These are phyloP conservation scores for Schizochytrium sp. DNA, from an alignment of 108 stramenopile genomes.

Conservation along the genomic window DNA sequence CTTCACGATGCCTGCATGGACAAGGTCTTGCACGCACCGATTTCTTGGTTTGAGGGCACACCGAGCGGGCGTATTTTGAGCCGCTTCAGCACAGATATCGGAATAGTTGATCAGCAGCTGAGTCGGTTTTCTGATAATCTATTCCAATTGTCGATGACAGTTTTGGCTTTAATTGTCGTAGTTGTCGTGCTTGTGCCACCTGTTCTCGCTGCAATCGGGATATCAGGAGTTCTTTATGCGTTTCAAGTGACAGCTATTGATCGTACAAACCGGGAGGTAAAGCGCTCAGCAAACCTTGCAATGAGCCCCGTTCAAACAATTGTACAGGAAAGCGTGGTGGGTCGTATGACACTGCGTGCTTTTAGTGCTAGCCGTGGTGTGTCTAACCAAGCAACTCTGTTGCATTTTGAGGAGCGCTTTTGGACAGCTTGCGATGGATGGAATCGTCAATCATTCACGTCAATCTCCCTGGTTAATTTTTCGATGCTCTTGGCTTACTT, in stretches of 20 bases:
- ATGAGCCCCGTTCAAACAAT: slow-evolving; percentile 54
- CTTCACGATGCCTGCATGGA: slow-evolving; percentile 86
- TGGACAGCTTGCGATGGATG: slow-evolving; percentile 26
- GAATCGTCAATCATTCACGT: slow-evolving; percentile 28
- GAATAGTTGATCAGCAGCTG: slow-evolving; percentile 40
- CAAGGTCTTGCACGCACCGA: slow-evolving; percentile 84
- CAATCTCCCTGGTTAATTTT: slow-evolving; percentile 13
- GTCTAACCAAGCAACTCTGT: neutral
- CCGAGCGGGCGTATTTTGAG: slow-evolving; percentile 89
- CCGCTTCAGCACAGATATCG: slow-evolving; percentile 69
- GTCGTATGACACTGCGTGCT: slow-evolving; percentile 24
- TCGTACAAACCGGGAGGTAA: slow-evolving; percentile 60
- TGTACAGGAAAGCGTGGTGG: slow-evolving; percentile 47
- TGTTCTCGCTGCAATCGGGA: neutral
- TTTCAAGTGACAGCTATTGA: neutral
- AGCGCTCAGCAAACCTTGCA: slow-evolving; percentile 58
- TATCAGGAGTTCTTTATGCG: neutral
- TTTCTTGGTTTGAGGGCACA: slow-evolving; percentile 90
- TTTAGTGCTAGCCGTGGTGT: neutral
- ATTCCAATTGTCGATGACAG: neutral
- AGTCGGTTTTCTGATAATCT: slow-evolving; percentile 13
- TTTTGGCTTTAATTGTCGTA: slow-evolving; percentile 31
- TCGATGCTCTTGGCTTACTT: slow-evolving; percentile 80
- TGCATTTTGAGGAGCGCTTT: neutral
- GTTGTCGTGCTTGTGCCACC: slow-evolving; percentile 32